A percentile compares a stretch with the other conserved stretches of the same genome.
Evolutionary conservation across 176 grass and related monocot species (phyloP).

Genomic region (Thinopyrum elongatum): DNA sequence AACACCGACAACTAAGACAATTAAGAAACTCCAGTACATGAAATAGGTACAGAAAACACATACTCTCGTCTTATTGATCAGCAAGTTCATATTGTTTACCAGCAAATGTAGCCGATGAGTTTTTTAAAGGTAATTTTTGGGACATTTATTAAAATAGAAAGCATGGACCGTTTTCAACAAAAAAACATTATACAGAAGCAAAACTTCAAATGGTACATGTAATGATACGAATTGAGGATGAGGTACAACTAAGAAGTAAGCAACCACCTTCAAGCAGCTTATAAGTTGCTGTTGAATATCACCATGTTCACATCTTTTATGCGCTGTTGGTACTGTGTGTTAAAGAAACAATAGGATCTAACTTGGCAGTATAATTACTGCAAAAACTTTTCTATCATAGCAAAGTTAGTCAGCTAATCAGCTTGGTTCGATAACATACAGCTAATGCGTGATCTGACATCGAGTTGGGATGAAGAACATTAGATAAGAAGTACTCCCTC

Average conservation of each 20-base stretch:
- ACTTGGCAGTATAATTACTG: not conserved
- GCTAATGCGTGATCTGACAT: not conserved
- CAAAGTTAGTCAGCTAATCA: not conserved
- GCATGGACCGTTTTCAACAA: not conserved
- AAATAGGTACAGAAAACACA: not conserved
- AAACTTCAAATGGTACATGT: not conserved
- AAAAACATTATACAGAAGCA: not conserved
- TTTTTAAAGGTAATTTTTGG: not conserved
- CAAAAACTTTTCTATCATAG: not conserved
- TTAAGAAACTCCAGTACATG: not conserved
- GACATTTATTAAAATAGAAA: not conserved
- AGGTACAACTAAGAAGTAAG: not conserved
- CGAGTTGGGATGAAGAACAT: constrained; percentile 1
- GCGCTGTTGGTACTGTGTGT: not conserved
- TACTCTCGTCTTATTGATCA: not conserved
- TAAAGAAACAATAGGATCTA: not conserved
- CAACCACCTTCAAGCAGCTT: not conserved
- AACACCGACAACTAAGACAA: not conserved
- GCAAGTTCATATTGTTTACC: not conserved
- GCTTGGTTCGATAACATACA: not conserved
- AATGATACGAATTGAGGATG: not conserved
- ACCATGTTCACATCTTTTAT: not conserved
- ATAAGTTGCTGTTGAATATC: not conserved
- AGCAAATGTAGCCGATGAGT: not conserved
- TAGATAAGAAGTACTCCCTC: no score